Evolutionary conservation across 192 early-diverging fungal species (phyloP).

Genomic region (Backusella liffmaniae): DNA sequence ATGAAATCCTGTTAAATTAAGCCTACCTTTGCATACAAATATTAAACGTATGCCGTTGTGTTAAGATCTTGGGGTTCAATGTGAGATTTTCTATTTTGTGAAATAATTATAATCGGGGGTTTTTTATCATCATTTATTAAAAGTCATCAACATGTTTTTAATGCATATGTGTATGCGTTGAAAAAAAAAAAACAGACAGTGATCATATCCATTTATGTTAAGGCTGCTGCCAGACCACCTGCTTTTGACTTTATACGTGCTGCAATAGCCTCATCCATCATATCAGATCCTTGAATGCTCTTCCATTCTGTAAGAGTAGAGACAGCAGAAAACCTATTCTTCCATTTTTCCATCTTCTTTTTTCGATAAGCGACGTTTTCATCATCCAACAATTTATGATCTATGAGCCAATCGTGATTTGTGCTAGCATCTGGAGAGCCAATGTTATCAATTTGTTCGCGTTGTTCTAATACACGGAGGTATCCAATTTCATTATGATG

Average conservation of each 20-base stretch:
- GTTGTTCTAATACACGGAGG: conserved; percentile 1
- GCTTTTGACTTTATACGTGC: conserved; percentile 1
- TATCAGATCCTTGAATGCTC: conserved; percentile 21
- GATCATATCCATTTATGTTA: background rate
- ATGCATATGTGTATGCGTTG: no score
- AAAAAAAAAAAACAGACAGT: background rate
- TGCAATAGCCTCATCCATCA: conserved; percentile 21
- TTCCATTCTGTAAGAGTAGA: conserved; percentile 25
- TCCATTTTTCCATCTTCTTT: conserved; percentile 25
- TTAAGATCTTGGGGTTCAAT: no score
- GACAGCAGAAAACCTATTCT: conserved; percentile 23
- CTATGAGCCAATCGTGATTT: conserved; percentile 8
- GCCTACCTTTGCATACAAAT: no score
- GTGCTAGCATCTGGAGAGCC: background rate
- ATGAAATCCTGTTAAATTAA: no score
- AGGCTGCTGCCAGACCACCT: background rate
- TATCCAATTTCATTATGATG: conserved; percentile 29
- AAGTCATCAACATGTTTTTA: background rate
- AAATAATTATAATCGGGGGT: no score
- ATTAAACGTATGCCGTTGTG: no score
- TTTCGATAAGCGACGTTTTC: conserved; percentile 3
- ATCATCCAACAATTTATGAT: conserved; percentile 6
- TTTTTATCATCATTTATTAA: no score
- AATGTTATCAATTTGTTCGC: background rate
- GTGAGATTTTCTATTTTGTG: no score